Evolutionary conservation across 768 basidiomycete species (phyloP).

Genomic region (Suillus bovinus): DNA sequence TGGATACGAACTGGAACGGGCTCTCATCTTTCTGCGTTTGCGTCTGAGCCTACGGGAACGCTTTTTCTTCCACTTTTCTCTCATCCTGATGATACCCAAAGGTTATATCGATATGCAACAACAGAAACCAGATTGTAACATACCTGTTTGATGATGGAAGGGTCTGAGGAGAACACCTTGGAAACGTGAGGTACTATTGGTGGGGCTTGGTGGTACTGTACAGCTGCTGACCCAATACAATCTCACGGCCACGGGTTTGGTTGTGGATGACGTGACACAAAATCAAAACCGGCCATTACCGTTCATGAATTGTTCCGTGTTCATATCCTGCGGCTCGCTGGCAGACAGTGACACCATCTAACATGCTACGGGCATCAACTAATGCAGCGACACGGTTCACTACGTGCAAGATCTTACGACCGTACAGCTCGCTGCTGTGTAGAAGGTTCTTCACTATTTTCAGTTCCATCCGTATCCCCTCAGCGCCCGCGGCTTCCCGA

Average conservation of each 20-base stretch:
- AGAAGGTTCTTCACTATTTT: too few species aligned
- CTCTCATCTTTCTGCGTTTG: constrained; percentile 96
- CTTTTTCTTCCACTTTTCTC: constrained; percentile 99
- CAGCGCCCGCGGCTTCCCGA: background rate
- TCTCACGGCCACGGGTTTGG: constrained; percentile 13
- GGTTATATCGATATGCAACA: background rate
- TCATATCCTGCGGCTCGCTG: too few species aligned
- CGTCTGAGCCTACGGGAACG: constrained; percentile 89
- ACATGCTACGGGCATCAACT: too few species aligned
- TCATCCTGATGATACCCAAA: constrained; percentile 55
- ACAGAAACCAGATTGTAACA: background rate
- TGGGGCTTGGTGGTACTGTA: constrained; percentile 38
- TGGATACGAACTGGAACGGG: constrained; percentile 78
- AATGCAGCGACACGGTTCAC: too few species aligned
- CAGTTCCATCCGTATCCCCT: background rate
- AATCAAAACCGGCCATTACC: background rate
- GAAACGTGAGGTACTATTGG: constrained; percentile 18
- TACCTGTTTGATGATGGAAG: constrained; percentile 34
- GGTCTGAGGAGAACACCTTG: constrained; percentile 24
- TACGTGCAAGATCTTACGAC: too few species aligned
- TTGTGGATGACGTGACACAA: too few species aligned
- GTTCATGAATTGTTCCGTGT: too few species aligned
- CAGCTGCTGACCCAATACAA: constrained; percentile 30
- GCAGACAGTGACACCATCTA: too few species aligned
- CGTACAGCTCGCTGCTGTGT: background rate